Evolutionary conservation across 2,329 filamentous ascomycete genomes (phyloP).

Genomic region (Hymenoscyphus repandus): DNA sequence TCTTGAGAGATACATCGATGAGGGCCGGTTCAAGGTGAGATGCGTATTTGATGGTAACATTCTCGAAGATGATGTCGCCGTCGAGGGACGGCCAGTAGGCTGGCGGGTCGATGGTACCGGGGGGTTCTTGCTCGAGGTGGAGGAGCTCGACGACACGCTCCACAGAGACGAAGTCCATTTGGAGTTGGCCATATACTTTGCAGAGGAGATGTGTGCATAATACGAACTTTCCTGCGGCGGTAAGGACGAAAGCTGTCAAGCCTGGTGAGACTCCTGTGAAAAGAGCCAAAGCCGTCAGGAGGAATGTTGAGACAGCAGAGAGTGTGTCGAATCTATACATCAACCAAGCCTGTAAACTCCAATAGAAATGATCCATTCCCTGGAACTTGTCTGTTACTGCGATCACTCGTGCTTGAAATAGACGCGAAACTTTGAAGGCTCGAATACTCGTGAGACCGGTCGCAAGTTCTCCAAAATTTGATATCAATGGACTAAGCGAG

Average conservation of each 20-base stretch:
- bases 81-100: constrained; percentile 70
- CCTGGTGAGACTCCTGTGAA: constrained; percentile 71
- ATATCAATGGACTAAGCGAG: constrained; percentile 81
- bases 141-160: constrained; percentile 81
- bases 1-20: constrained; percentile 61
- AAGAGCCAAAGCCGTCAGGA: constrained; percentile 69
- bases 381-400: constrained; percentile 82
- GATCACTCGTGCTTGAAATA: constrained; percentile 77
- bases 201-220: constrained; percentile 68
- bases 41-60: constrained; percentile 75
- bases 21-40: constrained; percentile 71
- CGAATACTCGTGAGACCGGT: constrained; percentile 83
- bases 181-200: constrained; percentile 73
- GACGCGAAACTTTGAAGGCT: constrained; percentile 71
- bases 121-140: constrained; percentile 69
- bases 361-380: constrained; percentile 95
- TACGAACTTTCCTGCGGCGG: constrained; percentile 66
- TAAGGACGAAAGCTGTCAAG: constrained; percentile 76
- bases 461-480: constrained; percentile 84
- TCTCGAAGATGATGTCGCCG: constrained; percentile 70
- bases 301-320: constrained; percentile 68
- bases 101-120: constrained; percentile 62
- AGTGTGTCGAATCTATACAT: constrained; percentile 71
- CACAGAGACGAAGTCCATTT: constrained; percentile 89
- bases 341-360: constrained; percentile 81